phyloP scores from a whole-genome alignment of 2,329 filamentous ascomycete species.

The Aspergillus neotritici region DNA sequence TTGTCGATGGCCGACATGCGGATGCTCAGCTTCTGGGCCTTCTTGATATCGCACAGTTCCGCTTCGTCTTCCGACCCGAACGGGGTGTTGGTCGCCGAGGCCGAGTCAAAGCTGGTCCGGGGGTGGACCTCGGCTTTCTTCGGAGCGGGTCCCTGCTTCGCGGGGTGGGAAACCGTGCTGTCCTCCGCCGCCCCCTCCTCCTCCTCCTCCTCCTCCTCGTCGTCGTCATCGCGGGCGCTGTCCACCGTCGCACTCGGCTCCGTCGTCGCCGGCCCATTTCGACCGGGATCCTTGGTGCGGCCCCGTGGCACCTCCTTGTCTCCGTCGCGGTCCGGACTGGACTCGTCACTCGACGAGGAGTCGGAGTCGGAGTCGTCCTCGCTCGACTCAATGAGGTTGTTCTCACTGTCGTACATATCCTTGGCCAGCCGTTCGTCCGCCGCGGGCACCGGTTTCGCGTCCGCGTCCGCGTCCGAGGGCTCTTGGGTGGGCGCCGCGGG shows the following conservation, averaged over 20 bases:
- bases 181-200: neutral
- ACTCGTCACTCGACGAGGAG: constrained; percentile 58
- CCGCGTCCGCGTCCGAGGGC: constrained; percentile 23
- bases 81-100: constrained; percentile 54
- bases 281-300: constrained; percentile 25
- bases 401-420: constrained; percentile 63
- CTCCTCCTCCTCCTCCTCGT: too few species aligned
- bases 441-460: constrained; percentile 39
- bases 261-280: constrained; percentile 8
- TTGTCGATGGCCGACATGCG: constrained; percentile 70
- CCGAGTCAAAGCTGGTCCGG: constrained; percentile 71
- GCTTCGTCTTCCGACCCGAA: constrained; percentile 82
- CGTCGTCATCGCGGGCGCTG: constrained; percentile 5
- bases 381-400: constrained; percentile 58
- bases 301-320: constrained; percentile 26
- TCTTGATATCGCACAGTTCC: constrained; percentile 76
- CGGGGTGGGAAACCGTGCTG: constrained; percentile 12
- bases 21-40: constrained; percentile 77
- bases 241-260: constrained; percentile 7
- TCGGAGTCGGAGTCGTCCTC: constrained; percentile 52
- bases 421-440: constrained; percentile 59
- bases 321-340: constrained; percentile 33
- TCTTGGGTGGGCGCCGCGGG: constrained; percentile 45
- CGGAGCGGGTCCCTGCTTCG: constrained; percentile 40
- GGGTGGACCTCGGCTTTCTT: constrained; percentile 63